phyloP scores from a whole-genome alignment of 306 rosid species.

The Pyrus betulifolia region DNA sequence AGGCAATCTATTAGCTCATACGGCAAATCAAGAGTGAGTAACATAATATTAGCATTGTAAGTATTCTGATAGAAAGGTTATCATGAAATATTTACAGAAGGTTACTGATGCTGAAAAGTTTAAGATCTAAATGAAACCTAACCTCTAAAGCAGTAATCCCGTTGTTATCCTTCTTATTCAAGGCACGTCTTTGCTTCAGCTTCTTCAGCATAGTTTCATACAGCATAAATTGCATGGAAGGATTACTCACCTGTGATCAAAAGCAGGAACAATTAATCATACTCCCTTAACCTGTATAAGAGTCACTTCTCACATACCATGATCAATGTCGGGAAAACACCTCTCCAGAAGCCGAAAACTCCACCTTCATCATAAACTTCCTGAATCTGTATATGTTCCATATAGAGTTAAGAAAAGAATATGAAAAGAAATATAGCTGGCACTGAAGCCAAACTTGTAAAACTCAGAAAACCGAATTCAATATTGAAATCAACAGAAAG shows the following conservation, averaged over 20 bases:
- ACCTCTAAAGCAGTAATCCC: slow-evolving; percentile 82
- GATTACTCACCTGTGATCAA: slow-evolving; percentile 82
- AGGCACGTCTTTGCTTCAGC: slow-evolving; percentile 54
- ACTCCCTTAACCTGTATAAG: slow-evolving; percentile 14
- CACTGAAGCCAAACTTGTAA: neutral
- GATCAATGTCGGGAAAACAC: slow-evolving; percentile 77
- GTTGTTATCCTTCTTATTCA: slow-evolving; percentile 28
- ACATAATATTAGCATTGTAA: neutral
- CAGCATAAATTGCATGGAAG: slow-evolving; percentile 95
- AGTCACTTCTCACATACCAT: slow-evolving; percentile 64
- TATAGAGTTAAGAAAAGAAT: neutral
- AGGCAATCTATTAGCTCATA: slow-evolving; percentile 25
- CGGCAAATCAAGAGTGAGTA: neutral
- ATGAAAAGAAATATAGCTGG: neutral
- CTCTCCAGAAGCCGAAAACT: slow-evolving; percentile 84
- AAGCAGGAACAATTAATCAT: slow-evolving; percentile 32
- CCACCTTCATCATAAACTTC: slow-evolving; percentile 85
- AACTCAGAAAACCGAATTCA: neutral
- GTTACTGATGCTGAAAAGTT: neutral
- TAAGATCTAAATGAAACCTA: slow-evolving; percentile 11
- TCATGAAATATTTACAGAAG: neutral
- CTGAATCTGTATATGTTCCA: slow-evolving; percentile 44
- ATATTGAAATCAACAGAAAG: neutral
- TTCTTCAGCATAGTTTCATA: slow-evolving; percentile 75
- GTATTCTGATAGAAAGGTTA: neutral